Evolutionary conservation across 2,329 filamentous ascomycete species (phyloP).

Genomic region (Alternaria consortialis): DNA sequence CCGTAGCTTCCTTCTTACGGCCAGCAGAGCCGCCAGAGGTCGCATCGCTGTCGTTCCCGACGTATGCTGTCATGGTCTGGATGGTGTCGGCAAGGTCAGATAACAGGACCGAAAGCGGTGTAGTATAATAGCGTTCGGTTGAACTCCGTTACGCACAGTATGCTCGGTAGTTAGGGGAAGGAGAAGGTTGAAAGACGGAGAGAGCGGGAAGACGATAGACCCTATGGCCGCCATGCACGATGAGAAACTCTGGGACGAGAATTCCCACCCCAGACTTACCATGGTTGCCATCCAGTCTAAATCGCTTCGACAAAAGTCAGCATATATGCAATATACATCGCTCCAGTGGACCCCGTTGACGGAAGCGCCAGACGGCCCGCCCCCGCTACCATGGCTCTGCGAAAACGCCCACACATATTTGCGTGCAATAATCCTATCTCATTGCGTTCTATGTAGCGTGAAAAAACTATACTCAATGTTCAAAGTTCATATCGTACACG

Average conservation of each 20-base stretch:
- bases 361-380: constrained; percentile 13
- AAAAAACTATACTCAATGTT: background rate
- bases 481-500: background rate
- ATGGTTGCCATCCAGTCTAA: background rate
- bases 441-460: background rate
- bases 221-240: background rate
- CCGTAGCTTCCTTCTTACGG: constrained; percentile 8
- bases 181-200: background rate
- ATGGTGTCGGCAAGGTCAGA: background rate
- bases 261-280: background rate
- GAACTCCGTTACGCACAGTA: background rate
- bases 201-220: background rate
- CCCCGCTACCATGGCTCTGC: constrained; percentile 15
- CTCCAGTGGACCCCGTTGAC: constrained; percentile 5
- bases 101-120: background rate
- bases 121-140: background rate
- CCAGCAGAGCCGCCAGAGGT: constrained; percentile 6
- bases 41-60: constrained; percentile 14
- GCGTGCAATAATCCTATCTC: background rate
- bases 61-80: constrained; percentile 12
- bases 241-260: background rate
- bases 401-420: background rate
- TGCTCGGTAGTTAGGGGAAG: background rate
- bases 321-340: constrained; percentile 3
- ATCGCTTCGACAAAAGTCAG: background rate